Base-by-base conservation (phyloP, 2,329 filamentous ascomycete genomes). In the Pseudopyrenochaeta lycopersici region DNA sequence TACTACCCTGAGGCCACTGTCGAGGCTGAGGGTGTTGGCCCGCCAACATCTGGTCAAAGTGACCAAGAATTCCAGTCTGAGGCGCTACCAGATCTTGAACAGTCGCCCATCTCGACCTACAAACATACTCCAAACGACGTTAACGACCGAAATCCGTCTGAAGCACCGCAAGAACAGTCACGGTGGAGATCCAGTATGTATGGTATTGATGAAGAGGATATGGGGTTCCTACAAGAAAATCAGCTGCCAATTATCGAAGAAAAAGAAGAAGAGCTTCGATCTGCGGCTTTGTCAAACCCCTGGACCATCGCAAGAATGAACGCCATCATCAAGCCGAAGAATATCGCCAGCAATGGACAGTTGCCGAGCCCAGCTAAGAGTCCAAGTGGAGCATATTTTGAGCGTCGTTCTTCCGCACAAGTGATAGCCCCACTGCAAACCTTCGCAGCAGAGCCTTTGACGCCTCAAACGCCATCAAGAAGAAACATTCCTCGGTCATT, bases 261-360 rank as follows among this genome's bases (percentile, higher is more conserved):
- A 12, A 60, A 67, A 39, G 68, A 71, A 35, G 67, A 73, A 33
- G 71, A 63, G 18, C 63, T 56, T 2, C 72, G 60, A 41, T 70
- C 75, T 48, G 60, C 70, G 21, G 67, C 57, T 3, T 48, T 78
- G 4, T 79, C 76, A 1, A 83, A 83, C 54, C 81, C 81, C 1
- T 83, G 80, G 80, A 78, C 77, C 0, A 74, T 81, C 38, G 80
- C 81, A 20, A 81, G 78, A 53, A 76, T 83, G 72, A 81, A 82
- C 40, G 49, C 75, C 14, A 46, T 54, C 1, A 35, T 66, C 18
- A 73, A 67, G 45, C 52, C 53, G 0, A 67, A 47, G 23, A 55
- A 49, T 27, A 17, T 30, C 6, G 10, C 14, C 6, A 55, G n/a
- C n/a, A 63, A 63, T 15, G 30, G 6, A 7, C 72, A 72, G 29